phyloP scores from a whole-genome alignment of 371 early-diverging fungal genomes.

The Mucor plumbeus region DNA sequence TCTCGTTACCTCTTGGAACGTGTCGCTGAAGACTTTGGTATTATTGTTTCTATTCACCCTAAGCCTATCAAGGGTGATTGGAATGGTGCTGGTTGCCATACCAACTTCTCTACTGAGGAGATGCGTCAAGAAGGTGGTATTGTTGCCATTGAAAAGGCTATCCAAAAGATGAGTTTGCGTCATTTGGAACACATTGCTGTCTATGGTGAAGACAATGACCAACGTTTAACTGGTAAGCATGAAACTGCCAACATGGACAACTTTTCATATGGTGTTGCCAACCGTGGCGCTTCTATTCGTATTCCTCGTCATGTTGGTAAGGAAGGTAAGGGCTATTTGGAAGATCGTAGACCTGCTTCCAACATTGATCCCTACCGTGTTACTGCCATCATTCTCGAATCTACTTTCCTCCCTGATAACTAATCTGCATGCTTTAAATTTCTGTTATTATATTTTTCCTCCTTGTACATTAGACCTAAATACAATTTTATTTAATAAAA shows the following conservation, averaged over 20 bases:
- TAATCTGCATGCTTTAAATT: not conserved
- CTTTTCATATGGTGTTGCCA: constrained; percentile 68
- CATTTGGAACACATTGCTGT: constrained; percentile 67
- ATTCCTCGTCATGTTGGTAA: constrained; percentile 68
- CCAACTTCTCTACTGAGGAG: constrained; percentile 64
- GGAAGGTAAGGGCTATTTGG: constrained; percentile 65
- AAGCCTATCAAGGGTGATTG: constrained; percentile 66
- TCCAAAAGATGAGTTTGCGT: constrained; percentile 56
- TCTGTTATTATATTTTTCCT: not conserved
- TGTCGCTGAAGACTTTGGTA: constrained; percentile 66
- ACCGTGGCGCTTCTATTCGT: constrained; percentile 73
- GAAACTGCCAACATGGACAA: constrained; percentile 65
- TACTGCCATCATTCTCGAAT: constrained; percentile 61
- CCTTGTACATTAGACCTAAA: constrained; percentile 5
- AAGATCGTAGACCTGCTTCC: constrained; percentile 69
- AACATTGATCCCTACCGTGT: constrained; percentile 72
- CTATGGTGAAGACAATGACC: constrained; percentile 70
- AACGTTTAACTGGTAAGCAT: constrained; percentile 64
- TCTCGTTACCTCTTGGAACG: constrained; percentile 63
- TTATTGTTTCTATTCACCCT: constrained; percentile 60
- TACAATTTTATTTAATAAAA: constrained; percentile 4
- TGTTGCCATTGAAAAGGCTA: constrained; percentile 59
- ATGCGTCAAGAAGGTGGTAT: constrained; percentile 66
- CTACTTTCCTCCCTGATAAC: constrained; percentile 40
- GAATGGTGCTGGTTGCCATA: constrained; percentile 63